phyloP scores from a whole-genome alignment of 495 filamentous ascomycete species.

The Podospora conica region DNA sequence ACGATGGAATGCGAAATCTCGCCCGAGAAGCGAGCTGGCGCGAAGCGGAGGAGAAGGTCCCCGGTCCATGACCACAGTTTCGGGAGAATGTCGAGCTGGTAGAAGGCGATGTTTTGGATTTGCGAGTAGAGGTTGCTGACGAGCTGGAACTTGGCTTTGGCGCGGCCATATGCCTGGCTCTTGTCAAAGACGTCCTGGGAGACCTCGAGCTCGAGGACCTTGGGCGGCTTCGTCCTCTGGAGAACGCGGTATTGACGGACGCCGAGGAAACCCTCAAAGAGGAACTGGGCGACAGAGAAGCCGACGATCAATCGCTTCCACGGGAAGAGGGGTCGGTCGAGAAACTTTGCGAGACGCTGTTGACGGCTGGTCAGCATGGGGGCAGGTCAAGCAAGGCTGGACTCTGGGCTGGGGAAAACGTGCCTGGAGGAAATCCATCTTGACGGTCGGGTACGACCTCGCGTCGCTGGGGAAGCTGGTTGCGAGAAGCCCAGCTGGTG shows the following conservation, averaged over 20 bases:
- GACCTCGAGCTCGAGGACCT: slow-evolving; percentile 79
- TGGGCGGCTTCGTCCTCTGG: slow-evolving; percentile 68
- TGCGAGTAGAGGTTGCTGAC: slow-evolving; percentile 76
- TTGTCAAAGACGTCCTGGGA: slow-evolving; percentile 89
- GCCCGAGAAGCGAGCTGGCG: slow-evolving; percentile 72
- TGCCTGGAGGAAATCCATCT: slow-evolving; percentile 51
- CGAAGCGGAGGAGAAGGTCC: slow-evolving; percentile 60
- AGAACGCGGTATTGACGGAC: slow-evolving; percentile 83
- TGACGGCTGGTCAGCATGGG: slow-evolving; percentile 1
- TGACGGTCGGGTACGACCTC: slow-evolving; percentile 12
- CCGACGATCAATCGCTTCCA: slow-evolving; percentile 96
- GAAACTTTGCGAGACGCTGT: slow-evolving; percentile 76
- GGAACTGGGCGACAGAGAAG: slow-evolving; percentile 82
- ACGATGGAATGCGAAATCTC: slow-evolving; percentile 91
- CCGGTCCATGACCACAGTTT: slow-evolving; percentile 84
- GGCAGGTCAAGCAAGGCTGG: neutral
- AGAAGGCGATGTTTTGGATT: slow-evolving; percentile 76
- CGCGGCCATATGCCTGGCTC: slow-evolving; percentile 91
- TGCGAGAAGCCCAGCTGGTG: slow-evolving; percentile 5
- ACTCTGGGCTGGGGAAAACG: neutral
- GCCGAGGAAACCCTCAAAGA: slow-evolving; percentile 79
- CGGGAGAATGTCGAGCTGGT: slow-evolving; percentile 84
- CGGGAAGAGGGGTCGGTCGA: slow-evolving; percentile 88
- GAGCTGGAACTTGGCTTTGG: slow-evolving; percentile 85
- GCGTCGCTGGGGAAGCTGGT: slow-evolving; percentile 14